Evolutionary conservation across 176 grass and related monocot species (phyloP), one percentile per base, ranked within the genome.

Genomic region (Phyllostachys edulis): DNA sequence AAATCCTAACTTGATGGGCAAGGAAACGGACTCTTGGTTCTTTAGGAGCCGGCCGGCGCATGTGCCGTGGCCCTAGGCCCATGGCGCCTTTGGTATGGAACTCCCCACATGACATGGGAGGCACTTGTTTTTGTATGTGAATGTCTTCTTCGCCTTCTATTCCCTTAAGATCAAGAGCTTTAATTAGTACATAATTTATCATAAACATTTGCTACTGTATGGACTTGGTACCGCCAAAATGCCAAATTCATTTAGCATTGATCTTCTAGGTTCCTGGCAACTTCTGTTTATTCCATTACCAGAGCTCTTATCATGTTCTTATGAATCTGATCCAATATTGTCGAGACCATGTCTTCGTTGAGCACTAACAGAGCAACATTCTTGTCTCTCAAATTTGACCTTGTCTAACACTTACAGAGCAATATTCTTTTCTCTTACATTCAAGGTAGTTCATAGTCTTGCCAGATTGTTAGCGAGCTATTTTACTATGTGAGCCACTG

Each of bases 151-250:
- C 17, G 37, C 15, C 15, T 36, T 41, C 6, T 75, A 47, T 36
- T 69, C 52, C 40, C 27, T 59, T 26, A 15, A 74, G 41, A 74
- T 49, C 75, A 73, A 45, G 9, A 84, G 20, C 21, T 70, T 62
- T 67, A 83, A 12, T 17, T 78, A 27, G 18, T 67, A 75, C 9
- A 62, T 46, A 49, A 12, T 50, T 13, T 40, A 16, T 32, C 69
- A 26, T 27, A 87, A 82, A 69, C 51, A 69, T n/a, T 69, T 85
- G 8, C 14, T 47, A 20, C 17, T 14, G 3, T 17, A 11, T 87
- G 37, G 17, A 6, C 26, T 14, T 75, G 60, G 40, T 29, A 49
- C 62, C 9, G 1, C 79, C 29, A 12, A 81, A 81, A 56, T 56
- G 44, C 44, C 44, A 45, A 45, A 12, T 45, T 73, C 49, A 55